These are phyloP conservation scores for Forsythia viridissima DNA, from an alignment of 257 asterid genomes.

Conservation along the genomic window DNA sequence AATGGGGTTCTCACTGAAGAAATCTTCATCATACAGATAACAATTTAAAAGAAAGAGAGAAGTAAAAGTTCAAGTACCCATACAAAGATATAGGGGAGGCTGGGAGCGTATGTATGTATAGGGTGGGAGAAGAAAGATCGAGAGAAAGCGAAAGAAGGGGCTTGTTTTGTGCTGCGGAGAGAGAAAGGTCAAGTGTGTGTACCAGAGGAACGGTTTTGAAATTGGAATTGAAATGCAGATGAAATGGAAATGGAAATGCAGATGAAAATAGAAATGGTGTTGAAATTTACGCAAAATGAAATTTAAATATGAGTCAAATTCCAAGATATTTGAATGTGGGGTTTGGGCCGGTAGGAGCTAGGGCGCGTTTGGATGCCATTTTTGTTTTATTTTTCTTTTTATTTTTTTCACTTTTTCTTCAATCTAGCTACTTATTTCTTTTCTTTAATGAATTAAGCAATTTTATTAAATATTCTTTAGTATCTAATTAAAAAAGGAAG, in stretches of 20 bases:
- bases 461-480: too few relatives aligned
- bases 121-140: constrained; percentile 25
- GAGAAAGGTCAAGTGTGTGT: constrained; percentile 30
- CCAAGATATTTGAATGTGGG: constrained; percentile 21
- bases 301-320: constrained; percentile 20
- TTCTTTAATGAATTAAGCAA: too few relatives aligned
- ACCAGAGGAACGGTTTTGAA: constrained; percentile 38
- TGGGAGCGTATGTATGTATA: constrained; percentile 8
- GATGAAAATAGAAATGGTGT: constrained; percentile 37
- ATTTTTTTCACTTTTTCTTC: too few relatives aligned
- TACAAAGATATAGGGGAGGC: constrained; percentile 13
- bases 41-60: not conserved
- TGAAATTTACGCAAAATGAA: constrained; percentile 57
- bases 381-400: too few relatives aligned
- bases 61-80: constrained; percentile 1
- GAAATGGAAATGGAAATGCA: constrained; percentile 27
- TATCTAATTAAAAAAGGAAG: too few relatives aligned
- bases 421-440: too few relatives aligned
- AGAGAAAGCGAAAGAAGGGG: constrained; percentile 41
- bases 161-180: constrained; percentile 30
- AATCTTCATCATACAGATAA: constrained; percentile 17
- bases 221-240: constrained; percentile 28
- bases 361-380: constrained; percentile 15
- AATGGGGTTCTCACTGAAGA: not conserved
- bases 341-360: constrained; percentile 1